A percentile compares a stretch with the other conserved stretches of the same genome.
phyloP scores from a whole-genome alignment of 148 eudicot species.

The Vaccinium macrocarpon region DNA sequence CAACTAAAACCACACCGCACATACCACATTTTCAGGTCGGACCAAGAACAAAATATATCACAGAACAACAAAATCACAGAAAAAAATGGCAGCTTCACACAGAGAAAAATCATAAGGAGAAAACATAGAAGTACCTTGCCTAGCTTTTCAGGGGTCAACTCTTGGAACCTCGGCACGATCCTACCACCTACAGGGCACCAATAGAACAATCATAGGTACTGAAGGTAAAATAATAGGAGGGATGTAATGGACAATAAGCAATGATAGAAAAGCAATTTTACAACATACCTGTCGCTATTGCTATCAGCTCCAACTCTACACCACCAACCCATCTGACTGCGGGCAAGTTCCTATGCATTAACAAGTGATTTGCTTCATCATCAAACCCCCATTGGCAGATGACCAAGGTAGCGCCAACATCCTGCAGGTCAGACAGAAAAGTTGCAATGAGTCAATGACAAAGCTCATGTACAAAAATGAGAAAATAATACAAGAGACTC shows the following conservation, averaged over 20 bases:
- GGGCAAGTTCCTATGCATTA: constrained; percentile 92
- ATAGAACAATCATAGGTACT: not conserved
- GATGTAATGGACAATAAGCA: not conserved
- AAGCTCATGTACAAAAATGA: constrained; percentile 1
- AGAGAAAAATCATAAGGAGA: not conserved
- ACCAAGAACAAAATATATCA: not conserved
- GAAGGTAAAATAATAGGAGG: not conserved
- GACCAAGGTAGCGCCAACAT: constrained; percentile 96
- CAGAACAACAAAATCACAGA: not conserved
- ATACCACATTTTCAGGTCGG: not conserved
- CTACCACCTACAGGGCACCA: constrained; percentile 67
- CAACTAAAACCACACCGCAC: not conserved
- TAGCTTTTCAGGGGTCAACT: constrained; percentile 84
- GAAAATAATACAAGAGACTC: not conserved
- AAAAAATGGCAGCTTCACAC: not conserved
- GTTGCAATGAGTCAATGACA: not conserved
- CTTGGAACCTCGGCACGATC: constrained; percentile 97
- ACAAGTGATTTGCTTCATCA: constrained; percentile 92
- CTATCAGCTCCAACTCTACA: constrained; percentile 92
- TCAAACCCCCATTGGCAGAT: constrained; percentile 99
- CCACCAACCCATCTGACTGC: constrained; percentile 99
- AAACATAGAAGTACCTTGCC: constrained; percentile 48
- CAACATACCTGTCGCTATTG: constrained; percentile 85
- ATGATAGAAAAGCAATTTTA: not conserved
- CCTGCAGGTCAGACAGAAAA: constrained; percentile 39